Conservation (phyloP, 23 red algal species). For the Chondrus crispus region DNA sequence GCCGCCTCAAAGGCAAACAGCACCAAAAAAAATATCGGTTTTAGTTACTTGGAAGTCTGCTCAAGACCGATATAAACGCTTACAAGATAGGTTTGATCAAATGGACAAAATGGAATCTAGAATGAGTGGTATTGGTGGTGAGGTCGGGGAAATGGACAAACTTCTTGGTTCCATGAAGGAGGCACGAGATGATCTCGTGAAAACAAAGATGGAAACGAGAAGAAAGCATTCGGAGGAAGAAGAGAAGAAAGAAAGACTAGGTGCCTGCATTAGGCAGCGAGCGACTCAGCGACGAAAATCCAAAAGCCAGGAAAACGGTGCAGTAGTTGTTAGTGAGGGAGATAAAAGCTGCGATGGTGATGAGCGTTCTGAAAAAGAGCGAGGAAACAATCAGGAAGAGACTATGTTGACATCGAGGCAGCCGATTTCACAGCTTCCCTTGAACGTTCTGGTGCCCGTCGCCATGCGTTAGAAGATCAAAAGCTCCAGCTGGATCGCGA, state of each 20-base stretch:
- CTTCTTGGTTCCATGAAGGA: not conserved
- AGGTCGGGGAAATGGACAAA: not conserved
- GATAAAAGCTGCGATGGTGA: not conserved
- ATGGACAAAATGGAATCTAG: not conserved
- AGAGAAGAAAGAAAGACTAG: not conserved
- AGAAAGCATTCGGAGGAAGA: not conserved
- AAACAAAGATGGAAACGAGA: not conserved
- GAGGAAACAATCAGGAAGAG: too few relatives aligned
- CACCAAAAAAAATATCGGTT: not conserved
- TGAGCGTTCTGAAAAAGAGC: too few relatives aligned
- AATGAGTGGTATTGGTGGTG: not conserved
- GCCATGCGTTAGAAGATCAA: too few relatives aligned
- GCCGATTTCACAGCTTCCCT: too few relatives aligned
- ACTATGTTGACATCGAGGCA: too few relatives aligned
- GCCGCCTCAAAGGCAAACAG: not conserved
- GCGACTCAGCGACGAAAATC: not conserved
- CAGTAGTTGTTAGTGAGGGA: not conserved
- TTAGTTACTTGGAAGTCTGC: not conserved
- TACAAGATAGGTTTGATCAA: not conserved
- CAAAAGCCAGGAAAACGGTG: not conserved
- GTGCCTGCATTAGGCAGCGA: not conserved
- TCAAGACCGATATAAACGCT: not conserved
- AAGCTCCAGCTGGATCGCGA: too few relatives aligned
- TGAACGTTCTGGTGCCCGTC: too few relatives aligned
- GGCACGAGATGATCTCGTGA: not conserved